Conservation (phyloP, 2,329 filamentous ascomycete genomes). For the Pseudogymnoascus sp. region DNA sequence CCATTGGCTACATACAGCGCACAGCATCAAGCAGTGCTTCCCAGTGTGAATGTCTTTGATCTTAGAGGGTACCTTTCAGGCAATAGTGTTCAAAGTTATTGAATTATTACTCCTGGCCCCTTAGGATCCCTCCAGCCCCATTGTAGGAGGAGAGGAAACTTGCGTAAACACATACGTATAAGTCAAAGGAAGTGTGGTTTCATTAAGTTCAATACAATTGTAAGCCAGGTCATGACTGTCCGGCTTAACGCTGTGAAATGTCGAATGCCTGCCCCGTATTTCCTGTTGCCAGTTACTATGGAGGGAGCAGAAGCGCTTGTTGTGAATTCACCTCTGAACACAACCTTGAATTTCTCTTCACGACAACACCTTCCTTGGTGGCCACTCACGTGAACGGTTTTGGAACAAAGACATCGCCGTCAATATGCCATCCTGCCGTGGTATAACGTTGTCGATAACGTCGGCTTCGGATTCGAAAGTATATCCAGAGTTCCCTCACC, state of each 20-base stretch:
- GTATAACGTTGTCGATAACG: slow-evolving; percentile 24
- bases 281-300: neutral
- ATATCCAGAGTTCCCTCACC: slow-evolving; percentile 49
- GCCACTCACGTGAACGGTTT: neutral
- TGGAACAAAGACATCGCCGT: neutral
- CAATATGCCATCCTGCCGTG: slow-evolving; percentile 25
- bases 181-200: neutral
- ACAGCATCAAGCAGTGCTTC: neutral
- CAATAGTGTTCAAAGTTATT: neutral
- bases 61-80: neutral
- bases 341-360: neutral
- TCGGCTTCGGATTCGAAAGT: slow-evolving; percentile 25
- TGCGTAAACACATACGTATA: neutral
- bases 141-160: neutral
- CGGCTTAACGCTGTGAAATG: neutral
- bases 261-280: neutral
- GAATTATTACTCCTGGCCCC: too few relatives aligned
- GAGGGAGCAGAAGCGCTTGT: slow-evolving; percentile 2
- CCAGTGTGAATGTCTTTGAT: neutral
- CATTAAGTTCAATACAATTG: neutral
- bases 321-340: slow-evolving; percentile 8
- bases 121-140: neutral
- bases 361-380: neutral
- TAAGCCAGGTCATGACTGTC: neutral
- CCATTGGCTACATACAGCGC: neutral